phyloP scores from a whole-genome alignment of 2,329 filamentous ascomycete genomes.

The Lachnellula suecica region DNA sequence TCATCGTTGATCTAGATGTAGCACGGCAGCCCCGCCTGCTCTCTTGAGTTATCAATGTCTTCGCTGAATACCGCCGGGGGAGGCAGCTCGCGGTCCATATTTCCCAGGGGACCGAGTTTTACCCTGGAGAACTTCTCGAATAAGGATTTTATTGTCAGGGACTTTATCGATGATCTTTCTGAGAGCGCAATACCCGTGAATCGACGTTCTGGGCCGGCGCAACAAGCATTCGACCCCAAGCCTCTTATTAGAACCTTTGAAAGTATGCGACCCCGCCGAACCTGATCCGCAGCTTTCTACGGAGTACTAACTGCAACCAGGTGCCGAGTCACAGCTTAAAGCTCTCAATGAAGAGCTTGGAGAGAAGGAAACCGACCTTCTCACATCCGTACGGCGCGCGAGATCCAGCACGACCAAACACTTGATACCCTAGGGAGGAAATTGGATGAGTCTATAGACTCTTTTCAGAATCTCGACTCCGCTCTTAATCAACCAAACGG shows the following conservation, averaged over 20 bases:
- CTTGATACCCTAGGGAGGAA: slow-evolving; percentile 84
- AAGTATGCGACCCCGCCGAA: slow-evolving; percentile 47
- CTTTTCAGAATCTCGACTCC: slow-evolving; percentile 86
- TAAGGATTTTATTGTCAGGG: slow-evolving; percentile 95
- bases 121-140: slow-evolving; percentile 84
- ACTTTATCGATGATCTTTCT: slow-evolving; percentile 92
- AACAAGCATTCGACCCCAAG: slow-evolving; percentile 83
- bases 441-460: slow-evolving; percentile 86
- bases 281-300: background rate
- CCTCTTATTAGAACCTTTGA: slow-evolving; percentile 96
- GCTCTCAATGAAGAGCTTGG: slow-evolving; percentile 80
- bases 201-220: slow-evolving; percentile 70
- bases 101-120: slow-evolving; percentile 78
- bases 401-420: slow-evolving; percentile 88
- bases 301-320: slow-evolving; percentile 39
- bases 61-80: slow-evolving; percentile 23
- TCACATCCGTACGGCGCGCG: slow-evolving; percentile 88
- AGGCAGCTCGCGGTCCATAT: slow-evolving; percentile 49
- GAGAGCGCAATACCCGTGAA: slow-evolving; percentile 78
- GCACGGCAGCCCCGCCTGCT: slow-evolving; percentile 10
- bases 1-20: slow-evolving; percentile 22
- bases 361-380: slow-evolving; percentile 84
- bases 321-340: slow-evolving; percentile 66
- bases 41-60: slow-evolving; percentile 25
- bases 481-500: slow-evolving; percentile 66